A percentile compares a stretch with the other conserved stretches of the same genome.
Evolutionary conservation across 1,139 yeast genomes (phyloP).

Genomic region (Geotrichum macrosporum): DNA sequence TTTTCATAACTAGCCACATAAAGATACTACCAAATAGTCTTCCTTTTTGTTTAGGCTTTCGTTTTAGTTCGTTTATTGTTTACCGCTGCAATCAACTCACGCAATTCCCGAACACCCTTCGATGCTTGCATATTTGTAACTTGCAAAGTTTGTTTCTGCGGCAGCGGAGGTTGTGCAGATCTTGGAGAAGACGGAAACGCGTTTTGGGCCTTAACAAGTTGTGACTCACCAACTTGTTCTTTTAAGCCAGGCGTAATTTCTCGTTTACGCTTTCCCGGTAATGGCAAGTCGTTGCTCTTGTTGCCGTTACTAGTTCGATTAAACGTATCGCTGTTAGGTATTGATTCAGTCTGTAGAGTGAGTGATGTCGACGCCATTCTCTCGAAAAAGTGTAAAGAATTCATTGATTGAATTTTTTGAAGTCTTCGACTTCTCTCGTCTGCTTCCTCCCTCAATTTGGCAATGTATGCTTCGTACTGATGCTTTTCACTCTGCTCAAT

Average conservation of each 20-base stretch:
- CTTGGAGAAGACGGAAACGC: background rate
- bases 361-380: background rate
- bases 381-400: conserved; percentile 6
- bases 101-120: conserved; percentile 17
- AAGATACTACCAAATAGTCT: background rate
- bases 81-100: conserved; percentile 20
- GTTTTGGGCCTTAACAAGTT: background rate
- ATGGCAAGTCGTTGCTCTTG: no score
- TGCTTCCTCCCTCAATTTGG: conserved; percentile 6
- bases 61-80: conserved; percentile 8
- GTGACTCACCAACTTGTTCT: no score
- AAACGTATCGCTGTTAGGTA: background rate
- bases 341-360: background rate
- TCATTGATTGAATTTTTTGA: conserved; percentile 9
- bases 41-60: no score
- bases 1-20: background rate
- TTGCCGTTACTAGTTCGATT: background rate
- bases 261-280: no score
- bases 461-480: conserved; percentile 15
- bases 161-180: background rate
- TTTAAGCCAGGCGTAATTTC: no score
- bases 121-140: conserved; percentile 2
- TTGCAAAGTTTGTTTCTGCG: no score
- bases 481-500: conserved; percentile 12
- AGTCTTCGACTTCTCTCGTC: conserved; percentile 9